Evolutionary conservation across 2,329 filamentous ascomycete species (phyloP), one percentile per base, ranked within the genome.

Genomic region (Ophidiomyces ophidiicola): DNA sequence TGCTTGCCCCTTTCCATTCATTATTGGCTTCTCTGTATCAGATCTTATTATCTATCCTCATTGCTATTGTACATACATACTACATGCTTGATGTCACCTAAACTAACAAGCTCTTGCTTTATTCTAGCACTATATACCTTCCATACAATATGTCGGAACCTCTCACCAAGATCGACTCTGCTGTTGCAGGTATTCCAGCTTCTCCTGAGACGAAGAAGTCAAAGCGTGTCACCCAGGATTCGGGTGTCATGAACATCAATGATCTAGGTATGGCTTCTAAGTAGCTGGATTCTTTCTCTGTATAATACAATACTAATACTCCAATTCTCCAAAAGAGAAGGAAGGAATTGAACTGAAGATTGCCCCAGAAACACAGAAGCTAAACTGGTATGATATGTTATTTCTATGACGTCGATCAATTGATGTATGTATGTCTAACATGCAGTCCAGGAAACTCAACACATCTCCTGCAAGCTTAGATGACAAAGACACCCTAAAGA

Each of bases 101-200:
- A 14, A 26, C 26, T 30, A 19, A 37, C 30, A 24, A 21, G 11
- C 32, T 24, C 20, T 20, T 34, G 5, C 26, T 34, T 21, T 42
- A 30, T 18, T 11, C 19, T 36, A 39, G 37, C 23, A 41, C n/a
- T 29, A 32, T 26, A 12, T n/a, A 4, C 7, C 12, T 3, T 14
- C 33, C 21, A 23, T 34, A 12, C 50, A 60, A 40, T 58, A 76
- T 78, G 74, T 67, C 74, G 54, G 69, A 66, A 55, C 74, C 80
- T 55, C 75, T 93, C 59, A 73, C 74, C 65, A 93, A 92, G 71
- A 78, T 94, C 68, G 87, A 94, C 66, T 94, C 87, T 44, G 85
- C 84, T 68, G 77, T 92, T 57, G 78, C 85, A 59, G 83, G 84
- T 63, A 64, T 87, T 53, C 73, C 76, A 72, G 74, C 78, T 43